Base-by-base conservation (phyloP, 495 filamentous ascomycete species). In the Schizothecium vesticola region DNA sequence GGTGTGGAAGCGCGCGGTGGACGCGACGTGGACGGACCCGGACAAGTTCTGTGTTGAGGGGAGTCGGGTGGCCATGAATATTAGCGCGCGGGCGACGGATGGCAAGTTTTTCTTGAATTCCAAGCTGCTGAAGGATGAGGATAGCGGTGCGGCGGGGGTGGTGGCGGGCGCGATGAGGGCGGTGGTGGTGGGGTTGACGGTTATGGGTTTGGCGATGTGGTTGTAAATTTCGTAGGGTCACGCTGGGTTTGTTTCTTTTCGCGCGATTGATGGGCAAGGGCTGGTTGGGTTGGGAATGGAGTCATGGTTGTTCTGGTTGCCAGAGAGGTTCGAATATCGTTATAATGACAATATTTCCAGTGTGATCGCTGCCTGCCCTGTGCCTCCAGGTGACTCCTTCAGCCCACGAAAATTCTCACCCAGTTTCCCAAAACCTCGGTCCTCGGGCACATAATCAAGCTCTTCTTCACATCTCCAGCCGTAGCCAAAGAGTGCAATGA, bases 21-120 rank as follows among this genome's bases (percentile, higher is more conserved):
- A 83, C 5, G 91, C 92, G 7, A 92, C 92, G 67, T 97, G 94
- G 94, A 89, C 92, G 22, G 72, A 68, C 21, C 65, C 65, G 11
- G 63, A 22, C 22, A 36, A 56, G 66, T 72, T 61, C 16, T 73
- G 71, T 43, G 71, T 73, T 13, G 68, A 66, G 63, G 71, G 71
- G 13, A 70, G 68, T 43, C 22, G 63, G 24, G 70, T 72, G 13
- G 58, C 24, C 11, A 43, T 67, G 51, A 67, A 67, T 16, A 56
- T 61, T 25, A 69, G 62, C 29, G 28, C 22, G 29, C 25, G 26
- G 56, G 22, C 25, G 31, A 67, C 70, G 43, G 70, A 72, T 31
- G 56, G 24, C 19, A 61, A 36, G 31, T 72, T 72, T 56, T 69
- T 67, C 57, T 36, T 60, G 56, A 66, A 66, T 21, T 66, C 56